Evolutionary conservation across 257 asterid species (phyloP).

Genomic region (Nicotiana sylvestris): DNA sequence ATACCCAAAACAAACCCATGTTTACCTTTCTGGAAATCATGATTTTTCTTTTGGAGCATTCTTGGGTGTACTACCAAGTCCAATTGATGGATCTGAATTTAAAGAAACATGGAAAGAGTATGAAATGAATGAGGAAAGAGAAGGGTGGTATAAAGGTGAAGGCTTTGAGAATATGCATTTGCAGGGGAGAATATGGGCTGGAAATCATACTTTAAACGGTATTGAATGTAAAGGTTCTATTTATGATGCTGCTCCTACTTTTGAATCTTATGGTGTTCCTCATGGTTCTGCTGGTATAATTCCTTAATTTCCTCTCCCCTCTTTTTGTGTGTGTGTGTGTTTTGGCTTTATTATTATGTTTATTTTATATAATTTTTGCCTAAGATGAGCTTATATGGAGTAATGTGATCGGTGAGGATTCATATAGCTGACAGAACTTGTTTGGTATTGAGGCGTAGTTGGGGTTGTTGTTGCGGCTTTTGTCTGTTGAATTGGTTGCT

Average conservation of each 20-base stretch:
- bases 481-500: too few species aligned
- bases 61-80: conserved; percentile 69
- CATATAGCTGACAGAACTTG: too few species aligned
- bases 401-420: too few species aligned
- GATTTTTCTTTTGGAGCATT: conserved; percentile 85
- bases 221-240: conserved; percentile 77
- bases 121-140: conserved; percentile 72
- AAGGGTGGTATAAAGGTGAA: conserved; percentile 80
- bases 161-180: conserved; percentile 81
- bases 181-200: conserved; percentile 97
- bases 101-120: conserved; percentile 86
- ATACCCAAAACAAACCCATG: conserved; percentile 81
- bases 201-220: conserved; percentile 56
- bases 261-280: conserved; percentile 77
- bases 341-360: too few species aligned
- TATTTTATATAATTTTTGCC: too few species aligned
- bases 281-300: conserved; percentile 83
- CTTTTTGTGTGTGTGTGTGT: too few species aligned
- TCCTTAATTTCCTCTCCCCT: background rate
- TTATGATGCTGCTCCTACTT: conserved; percentile 83
- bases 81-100: conserved; percentile 66
- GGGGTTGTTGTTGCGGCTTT: too few species aligned
- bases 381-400: too few species aligned
- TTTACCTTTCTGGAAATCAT: conserved; percentile 86
- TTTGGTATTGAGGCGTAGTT: too few species aligned